A percentile compares a stretch with the other conserved stretches of the same genome.
Evolutionary conservation across 306 rosid genomes (phyloP).

Genomic region (Macrotyloma uniflorum): DNA sequence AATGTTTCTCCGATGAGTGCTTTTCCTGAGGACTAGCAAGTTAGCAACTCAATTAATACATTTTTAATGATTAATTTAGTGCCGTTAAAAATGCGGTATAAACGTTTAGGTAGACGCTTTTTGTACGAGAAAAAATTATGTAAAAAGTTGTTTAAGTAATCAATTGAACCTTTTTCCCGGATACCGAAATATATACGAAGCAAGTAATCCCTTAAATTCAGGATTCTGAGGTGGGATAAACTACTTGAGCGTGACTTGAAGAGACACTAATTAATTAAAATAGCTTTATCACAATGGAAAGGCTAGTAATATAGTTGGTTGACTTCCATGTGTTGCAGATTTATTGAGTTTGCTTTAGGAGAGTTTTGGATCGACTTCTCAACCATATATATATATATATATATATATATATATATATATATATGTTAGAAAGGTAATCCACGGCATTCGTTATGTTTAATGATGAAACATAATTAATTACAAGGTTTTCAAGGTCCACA

Average conservation of each 20-base stretch:
- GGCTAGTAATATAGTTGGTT: slow-evolving; percentile 35
- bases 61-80: neutral
- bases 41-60: neutral
- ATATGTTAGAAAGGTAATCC: neutral
- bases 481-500: slow-evolving; percentile 22
- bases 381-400: too few species aligned
- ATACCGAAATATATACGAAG: neutral
- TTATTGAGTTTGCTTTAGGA: slow-evolving; percentile 7
- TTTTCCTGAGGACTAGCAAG: neutral
- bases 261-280: slow-evolving; percentile 30
- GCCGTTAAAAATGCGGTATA: neutral
- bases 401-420: too few species aligned
- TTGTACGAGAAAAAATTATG: neutral
- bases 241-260: slow-evolving; percentile 28
- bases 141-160: neutral
- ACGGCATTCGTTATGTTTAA: slow-evolving; percentile 10
- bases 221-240: slow-evolving; percentile 27
- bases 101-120: neutral
- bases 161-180: neutral
- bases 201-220: slow-evolving; percentile 32
- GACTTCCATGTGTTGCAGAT: slow-evolving; percentile 9
- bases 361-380: slow-evolving; percentile 15
- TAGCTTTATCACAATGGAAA: slow-evolving; percentile 12
- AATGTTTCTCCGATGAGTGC: neutral
- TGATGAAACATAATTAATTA: slow-evolving; percentile 29